Conservation (phyloP, 345 rosid species). For the Adansonia digitata region DNA sequence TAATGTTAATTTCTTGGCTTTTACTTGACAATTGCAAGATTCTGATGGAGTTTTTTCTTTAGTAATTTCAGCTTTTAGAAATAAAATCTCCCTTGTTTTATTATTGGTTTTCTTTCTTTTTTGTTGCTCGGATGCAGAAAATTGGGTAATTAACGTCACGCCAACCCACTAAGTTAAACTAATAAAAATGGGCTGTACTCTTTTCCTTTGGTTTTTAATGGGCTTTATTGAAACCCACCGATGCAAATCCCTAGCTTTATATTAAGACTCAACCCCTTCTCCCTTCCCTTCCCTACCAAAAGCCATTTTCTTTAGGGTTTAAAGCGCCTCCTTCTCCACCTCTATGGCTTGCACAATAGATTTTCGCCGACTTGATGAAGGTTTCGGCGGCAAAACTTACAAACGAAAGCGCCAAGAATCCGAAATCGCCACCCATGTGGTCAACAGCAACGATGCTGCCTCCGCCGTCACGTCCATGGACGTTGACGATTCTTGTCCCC, state of each 20-base stretch:
- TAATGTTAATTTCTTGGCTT: background rate
- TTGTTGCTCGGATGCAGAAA: background rate
- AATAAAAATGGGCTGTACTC: background rate
- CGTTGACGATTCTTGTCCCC: constrained; percentile 34
- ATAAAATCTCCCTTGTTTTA: background rate
- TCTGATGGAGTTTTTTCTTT: constrained; percentile 13
- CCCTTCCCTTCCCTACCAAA: no score
- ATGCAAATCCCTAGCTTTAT: no score
- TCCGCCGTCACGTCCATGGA: constrained; percentile 46
- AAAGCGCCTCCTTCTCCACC: background rate
- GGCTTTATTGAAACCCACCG: no score
- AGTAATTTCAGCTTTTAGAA: background rate
- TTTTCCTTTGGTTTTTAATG: no score
- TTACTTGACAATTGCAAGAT: background rate
- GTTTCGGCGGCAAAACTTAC: constrained; percentile 87
- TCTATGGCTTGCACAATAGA: constrained; percentile 84
- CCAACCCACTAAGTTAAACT: no score
- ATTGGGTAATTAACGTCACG: background rate
- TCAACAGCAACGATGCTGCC: constrained; percentile 11
- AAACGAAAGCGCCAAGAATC: constrained; percentile 62
- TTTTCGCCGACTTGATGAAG: constrained; percentile 79
- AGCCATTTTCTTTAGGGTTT: background rate
- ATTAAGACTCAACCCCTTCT: no score
- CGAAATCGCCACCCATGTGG: constrained; percentile 13
- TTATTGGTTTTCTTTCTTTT: background rate